Evolutionary conservation across 108 stramenopile genomes (phyloP), one percentile per base, ranked within the genome.

Genomic region (Skeletonema menzelii): DNA sequence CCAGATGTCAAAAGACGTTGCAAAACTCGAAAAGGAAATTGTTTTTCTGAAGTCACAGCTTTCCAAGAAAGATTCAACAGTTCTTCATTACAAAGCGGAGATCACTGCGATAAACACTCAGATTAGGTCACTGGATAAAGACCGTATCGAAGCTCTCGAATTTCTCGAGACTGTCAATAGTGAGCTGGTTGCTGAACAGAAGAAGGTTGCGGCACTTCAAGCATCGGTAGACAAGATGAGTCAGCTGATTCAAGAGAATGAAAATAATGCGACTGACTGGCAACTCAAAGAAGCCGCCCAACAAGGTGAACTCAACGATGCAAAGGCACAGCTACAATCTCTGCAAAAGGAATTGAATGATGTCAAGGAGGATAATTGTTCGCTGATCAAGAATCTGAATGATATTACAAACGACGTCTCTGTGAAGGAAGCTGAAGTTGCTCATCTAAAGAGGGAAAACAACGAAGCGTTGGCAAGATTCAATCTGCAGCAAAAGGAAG

Each of bases 101-200:
- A 63, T 88, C 22, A 59, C 53, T 8, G 66, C 65, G 13, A 70
- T 67, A 3, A 80, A 84, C 68, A 69, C 72, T 28, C 83, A 88
- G 62, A 72, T 85, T 24, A 60, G 44, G 12, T 73, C 77, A 26
- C 70, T 88, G 63, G 75, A 85, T 42, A 80, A 84, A 10, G 86
- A 87, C 34, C 65, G 83, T 61, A 83, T 70, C 49, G 82, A 79
- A 27, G 67, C 69, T 26, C 28, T 77, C 2, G 56, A 69, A 37
- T 55, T 57, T 56, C 65, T 88, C 73, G 87, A 84, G 56, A 34
- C 57, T 5, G 58, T 64, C 19, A 63, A 77, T 32, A 6, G 27
- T 46, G 80, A 77, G 22, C 58, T 87, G 4, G 60, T 70, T 38
- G 55, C 75, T 0, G 80, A 82, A 31, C 72, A 80, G 59, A n/a